Conservation (phyloP, 441 rosid species). For the Caryocar brasiliense region DNA sequence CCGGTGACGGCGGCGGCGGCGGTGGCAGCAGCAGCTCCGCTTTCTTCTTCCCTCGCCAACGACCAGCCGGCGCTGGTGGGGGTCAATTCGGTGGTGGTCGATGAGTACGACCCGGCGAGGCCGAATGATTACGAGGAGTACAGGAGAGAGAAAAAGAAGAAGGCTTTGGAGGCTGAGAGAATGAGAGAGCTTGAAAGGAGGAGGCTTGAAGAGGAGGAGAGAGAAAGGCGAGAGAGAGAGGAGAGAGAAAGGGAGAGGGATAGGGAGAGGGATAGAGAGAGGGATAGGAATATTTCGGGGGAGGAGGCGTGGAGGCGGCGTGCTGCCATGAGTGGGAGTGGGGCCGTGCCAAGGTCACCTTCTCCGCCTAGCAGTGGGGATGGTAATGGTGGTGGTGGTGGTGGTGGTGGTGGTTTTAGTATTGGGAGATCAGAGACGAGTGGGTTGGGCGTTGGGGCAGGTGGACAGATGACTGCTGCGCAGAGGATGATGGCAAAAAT, state of each 20-base stretch:
- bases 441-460: conserved; percentile 91
- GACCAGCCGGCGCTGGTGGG: conserved; percentile 79
- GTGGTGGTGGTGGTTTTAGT: conserved; percentile 34
- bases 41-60: too few relatives aligned
- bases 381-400: conserved; percentile 7
- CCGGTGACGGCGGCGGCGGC: neutral
- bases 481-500: conserved; percentile 99
- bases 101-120: conserved; percentile 78
- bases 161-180: conserved; percentile 61
- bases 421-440: conserved; percentile 76
- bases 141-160: conserved; percentile 46
- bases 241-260: conserved; percentile 30
- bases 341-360: conserved; percentile 47
- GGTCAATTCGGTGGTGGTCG: conserved; percentile 60
- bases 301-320: conserved; percentile 96
- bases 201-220: conserved; percentile 61
- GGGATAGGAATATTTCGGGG: conserved; percentile 60
- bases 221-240: conserved; percentile 38
- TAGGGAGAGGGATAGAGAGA: conserved; percentile 43
- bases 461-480: conserved; percentile 98
- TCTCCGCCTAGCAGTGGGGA: conserved; percentile 58
- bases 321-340: conserved; percentile 74
- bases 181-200: conserved; percentile 60
- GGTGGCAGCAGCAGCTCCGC: conserved; percentile 1
- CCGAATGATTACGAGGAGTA: conserved; percentile 75